Percentiles rank a stretch among this genome's conserved stretches.
Conservation (phyloP, 2,329 filamentous ascomycete species). For the Lasiodiplodia citricola region DNA sequence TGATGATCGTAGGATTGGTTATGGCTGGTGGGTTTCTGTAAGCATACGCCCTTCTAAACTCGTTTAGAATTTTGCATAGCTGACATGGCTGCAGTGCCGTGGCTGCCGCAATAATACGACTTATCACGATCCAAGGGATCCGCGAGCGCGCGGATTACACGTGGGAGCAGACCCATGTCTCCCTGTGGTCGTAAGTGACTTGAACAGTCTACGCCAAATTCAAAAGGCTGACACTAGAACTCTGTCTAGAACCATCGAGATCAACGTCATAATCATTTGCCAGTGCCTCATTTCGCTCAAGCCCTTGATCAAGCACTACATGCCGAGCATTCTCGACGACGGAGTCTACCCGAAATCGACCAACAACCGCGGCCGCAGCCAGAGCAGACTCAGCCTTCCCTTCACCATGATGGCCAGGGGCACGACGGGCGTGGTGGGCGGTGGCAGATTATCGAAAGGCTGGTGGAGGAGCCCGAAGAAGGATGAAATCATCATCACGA, state of each 20-base stretch:
- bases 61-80: not conserved
- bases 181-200: slow-evolving; percentile 4
- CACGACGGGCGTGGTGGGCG: not conserved
- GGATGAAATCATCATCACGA: slow-evolving; percentile 17
- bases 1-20: not conserved
- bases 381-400: not conserved
- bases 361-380: not conserved
- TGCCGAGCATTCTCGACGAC: slow-evolving; percentile 58
- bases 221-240: not conserved
- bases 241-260: slow-evolving; percentile 64
- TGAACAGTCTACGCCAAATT: too few species aligned
- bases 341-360: not conserved
- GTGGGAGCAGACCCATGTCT: slow-evolving; percentile 3
- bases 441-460: not conserved
- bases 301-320: slow-evolving; percentile 69
- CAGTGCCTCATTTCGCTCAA: slow-evolving; percentile 85
- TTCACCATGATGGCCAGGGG: not conserved
- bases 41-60: not conserved
- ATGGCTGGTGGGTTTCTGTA: slow-evolving; percentile 7
- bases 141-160: not conserved
- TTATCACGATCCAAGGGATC: not conserved
- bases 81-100: not conserved
- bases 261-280: slow-evolving; percentile 83
- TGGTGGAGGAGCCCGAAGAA: slow-evolving; percentile 7
- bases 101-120: not conserved